phyloP scores from a whole-genome alignment of 1,284 basidiomycete species.

The Fomitopsis palustris region DNA sequence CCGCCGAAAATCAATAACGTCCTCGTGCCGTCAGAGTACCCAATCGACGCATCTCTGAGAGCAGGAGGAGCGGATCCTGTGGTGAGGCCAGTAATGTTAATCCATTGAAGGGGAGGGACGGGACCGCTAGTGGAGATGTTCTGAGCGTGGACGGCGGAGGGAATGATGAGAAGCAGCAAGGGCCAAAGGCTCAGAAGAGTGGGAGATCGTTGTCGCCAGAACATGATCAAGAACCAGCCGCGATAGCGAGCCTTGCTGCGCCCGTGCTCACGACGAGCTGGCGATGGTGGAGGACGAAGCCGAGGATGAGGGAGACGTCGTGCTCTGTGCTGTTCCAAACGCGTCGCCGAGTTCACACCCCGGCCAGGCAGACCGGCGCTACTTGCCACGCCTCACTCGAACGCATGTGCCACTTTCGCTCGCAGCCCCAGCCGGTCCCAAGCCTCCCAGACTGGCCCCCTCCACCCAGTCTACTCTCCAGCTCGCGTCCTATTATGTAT shows the following conservation, averaged over 20 bases:
- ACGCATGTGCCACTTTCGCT: conserved; percentile 1
- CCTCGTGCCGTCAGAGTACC: conserved; percentile 43
- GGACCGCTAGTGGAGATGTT: conserved; percentile 35
- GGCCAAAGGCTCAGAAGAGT: conserved; percentile 20
- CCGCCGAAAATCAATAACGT: conserved; percentile 73
- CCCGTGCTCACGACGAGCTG: conserved; percentile 25
- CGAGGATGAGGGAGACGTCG: conserved; percentile 14
- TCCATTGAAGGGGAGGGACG: conserved; percentile 51
- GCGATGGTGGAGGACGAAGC: conserved; percentile 16
- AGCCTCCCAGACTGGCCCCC: background rate
- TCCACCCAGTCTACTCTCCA: background rate
- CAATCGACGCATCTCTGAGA: conserved; percentile 69
- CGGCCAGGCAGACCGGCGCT: conserved; percentile 3
- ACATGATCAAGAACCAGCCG: conserved; percentile 14
- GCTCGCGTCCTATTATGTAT: background rate
- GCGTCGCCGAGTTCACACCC: conserved; percentile 9
- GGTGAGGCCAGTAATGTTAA: conserved; percentile 57
- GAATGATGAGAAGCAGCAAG: conserved; percentile 23
- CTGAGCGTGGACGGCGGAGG: conserved; percentile 20
- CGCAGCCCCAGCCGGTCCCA: background rate
- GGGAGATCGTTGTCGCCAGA: conserved; percentile 7
- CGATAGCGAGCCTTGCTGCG: conserved; percentile 13
- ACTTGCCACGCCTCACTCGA: conserved; percentile 8
- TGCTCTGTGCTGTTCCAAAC: conserved; percentile 14
- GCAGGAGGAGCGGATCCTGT: conserved; percentile 55